Base-by-base conservation (phyloP, 1,139 yeast species). In the Hanseniaspora uvarum region DNA sequence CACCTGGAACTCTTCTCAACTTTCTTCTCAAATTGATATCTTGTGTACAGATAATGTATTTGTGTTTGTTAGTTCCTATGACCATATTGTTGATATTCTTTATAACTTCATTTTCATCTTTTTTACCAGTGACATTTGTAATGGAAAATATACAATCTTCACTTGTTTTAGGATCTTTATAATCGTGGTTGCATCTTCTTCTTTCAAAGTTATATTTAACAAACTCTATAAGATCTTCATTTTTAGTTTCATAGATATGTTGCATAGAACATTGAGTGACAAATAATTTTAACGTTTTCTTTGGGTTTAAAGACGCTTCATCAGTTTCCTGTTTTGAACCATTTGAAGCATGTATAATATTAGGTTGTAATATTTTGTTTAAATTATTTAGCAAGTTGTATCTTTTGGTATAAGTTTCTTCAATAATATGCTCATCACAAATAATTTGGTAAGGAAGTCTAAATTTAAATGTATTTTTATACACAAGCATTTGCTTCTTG, bases 181-280 rank as follows among this genome's bases (percentile, higher is more conserved):
- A 80, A 10, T 78, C 75, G 61, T 78, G 84, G 43, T 78, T 78
- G 61, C 84, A 79, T 60, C 82, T 74, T 66, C 89, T 74, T 70
- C 96, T 81, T 68, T 92, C 98, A 60, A 83, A 86, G 28, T 46
- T 47, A 21, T 72, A 65, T 67, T 88, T 92, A 10, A 94, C 97
- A 38, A 83, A 63, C 34, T 77, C 83, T 54, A 92, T 86, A 2
- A 94, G 94, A 4, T 69, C 71, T 62, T 85, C 87, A 62, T 86
- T 78, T 28, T 79, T 77, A 11, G 84, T 74, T 50, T 76, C 75
- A 66, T 92, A 94, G 37, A 92, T 71, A 26, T 86, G 83, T 65
- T 87, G 87, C 75, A 94, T 86, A 62, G 95, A 86, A 65, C 98
- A 94, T 68, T 92, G 98, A 1, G 98, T 87, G 53, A 94, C 53